Percentiles rank a stretch among this genome's conserved stretches.
phyloP scores from a whole-genome alignment of 306 rosid genomes.

The Trifolium repens region DNA sequence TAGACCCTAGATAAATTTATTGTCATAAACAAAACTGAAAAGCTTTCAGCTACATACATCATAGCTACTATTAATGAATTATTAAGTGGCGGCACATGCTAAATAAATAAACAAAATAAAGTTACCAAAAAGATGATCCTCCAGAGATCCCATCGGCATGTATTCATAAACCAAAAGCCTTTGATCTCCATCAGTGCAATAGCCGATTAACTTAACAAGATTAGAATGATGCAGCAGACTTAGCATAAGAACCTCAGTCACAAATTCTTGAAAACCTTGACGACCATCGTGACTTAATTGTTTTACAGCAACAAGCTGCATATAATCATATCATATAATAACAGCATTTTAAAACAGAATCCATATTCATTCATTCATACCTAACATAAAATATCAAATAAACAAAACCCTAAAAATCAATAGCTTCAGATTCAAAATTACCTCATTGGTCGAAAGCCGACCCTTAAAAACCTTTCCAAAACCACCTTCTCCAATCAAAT shows the following conservation, averaged over 20 bases:
- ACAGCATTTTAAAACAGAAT: too few relatives aligned
- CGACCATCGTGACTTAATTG: conserved; percentile 81
- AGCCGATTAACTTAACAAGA: conserved; percentile 88
- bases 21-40: not conserved
- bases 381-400: not conserved
- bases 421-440: not conserved
- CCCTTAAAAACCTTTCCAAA: conserved; percentile 97
- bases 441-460: conserved; percentile 71
- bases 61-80: not conserved
- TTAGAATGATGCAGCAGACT: conserved; percentile 87
- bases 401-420: not conserved
- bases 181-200: conserved; percentile 97
- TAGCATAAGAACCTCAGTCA: conserved; percentile 94
- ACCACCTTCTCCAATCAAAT: conserved; percentile 96
- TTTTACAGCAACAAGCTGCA: conserved; percentile 87
- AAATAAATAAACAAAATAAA: conserved; percentile 24
- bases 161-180: conserved; percentile 88
- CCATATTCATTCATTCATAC: not conserved
- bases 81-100: not conserved
- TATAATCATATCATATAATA: not conserved
- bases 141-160: conserved; percentile 86
- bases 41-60: not conserved
- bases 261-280: conserved; percentile 94
- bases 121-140: conserved; percentile 83
- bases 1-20: conserved; percentile 18